Base-by-base conservation (phyloP, 2,329 filamentous ascomycete genomes). In the Aureobasidium pullulans region DNA sequence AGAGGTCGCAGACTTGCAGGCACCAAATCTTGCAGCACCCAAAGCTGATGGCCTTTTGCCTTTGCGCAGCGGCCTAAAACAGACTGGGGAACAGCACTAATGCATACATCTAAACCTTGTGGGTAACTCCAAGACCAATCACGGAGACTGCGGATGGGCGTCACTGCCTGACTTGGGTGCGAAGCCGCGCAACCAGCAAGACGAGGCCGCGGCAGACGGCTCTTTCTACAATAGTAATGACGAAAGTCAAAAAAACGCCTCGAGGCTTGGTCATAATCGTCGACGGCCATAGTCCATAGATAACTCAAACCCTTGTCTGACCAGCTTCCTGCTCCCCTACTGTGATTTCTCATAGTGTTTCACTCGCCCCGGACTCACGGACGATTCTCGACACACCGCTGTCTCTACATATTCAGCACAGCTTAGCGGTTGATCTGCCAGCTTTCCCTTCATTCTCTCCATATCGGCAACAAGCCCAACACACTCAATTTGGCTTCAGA, bases 231-330 rank as follows among this genome's bases (percentile, higher is more conserved):
- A 52, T 8, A 36, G 13, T 52, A 39, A 52, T 52, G 48, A 52
- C 48, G 48, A 52, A 52, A 52, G 48, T 52, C 34, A 50, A 50
- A 40, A 52, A 52, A 52, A 34, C 34, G 32, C 47, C 34, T 36
- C 46, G 46, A 48, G 31, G 47, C 23, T 39, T 39, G 48, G 19
- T 52, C 36, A 40, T 52, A 8, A 19, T 52, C 37, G 36, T 52
- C 34, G 34, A 52, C 19, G n/a, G 36, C 13, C 19, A 31, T 52
- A 52, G 48, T 36, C 48, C 48, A 52, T 52, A 52, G 48, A 52
- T 52, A 52, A 40, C 48, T 16, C 48, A 39, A 40, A 40, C 48
- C 23, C 48, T 52, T 52, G 48, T 40, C 37, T 13, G 37, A 13
- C 37, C 15, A n/a, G 15, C 37, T 40, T 46, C 19, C 42, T 54